A percentile compares a stretch with the other conserved stretches of the same genome.
These are phyloP conservation scores for Cercospora sp. DNA, from an alignment of 2,329 filamentous ascomycete species.

Conservation along the genomic window DNA sequence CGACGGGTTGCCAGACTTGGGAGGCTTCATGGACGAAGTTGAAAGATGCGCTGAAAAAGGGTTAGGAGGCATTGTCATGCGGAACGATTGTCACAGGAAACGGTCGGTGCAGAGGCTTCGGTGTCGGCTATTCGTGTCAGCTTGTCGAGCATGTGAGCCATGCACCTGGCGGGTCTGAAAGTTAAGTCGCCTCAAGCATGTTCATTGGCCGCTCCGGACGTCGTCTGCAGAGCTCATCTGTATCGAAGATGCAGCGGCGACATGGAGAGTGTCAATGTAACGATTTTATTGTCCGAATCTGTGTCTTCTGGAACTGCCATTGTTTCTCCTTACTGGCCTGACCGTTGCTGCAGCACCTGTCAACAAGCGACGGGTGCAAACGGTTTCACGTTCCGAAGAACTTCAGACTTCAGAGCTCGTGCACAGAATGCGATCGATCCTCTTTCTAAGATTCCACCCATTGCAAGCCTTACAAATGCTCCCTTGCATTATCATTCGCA, in stretches of 20 bases:
- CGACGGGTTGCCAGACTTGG: neutral
- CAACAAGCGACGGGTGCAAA: neutral
- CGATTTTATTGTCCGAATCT: neutral
- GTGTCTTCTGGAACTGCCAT: neutral
- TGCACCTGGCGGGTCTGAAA: neutral
- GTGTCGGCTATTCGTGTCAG: neutral
- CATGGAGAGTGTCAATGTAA: neutral
- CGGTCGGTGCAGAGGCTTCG: neutral
- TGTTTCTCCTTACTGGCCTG: neutral
- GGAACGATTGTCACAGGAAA: neutral
- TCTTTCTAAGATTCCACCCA: neutral
- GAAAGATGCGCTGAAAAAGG: neutral
- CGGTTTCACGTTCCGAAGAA: neutral
- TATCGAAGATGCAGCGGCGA: neutral
- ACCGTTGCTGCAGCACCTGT: neutral
- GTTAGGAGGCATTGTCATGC: neutral
- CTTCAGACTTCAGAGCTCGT: neutral
- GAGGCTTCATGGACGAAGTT: slow-evolving; percentile 18
- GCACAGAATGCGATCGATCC: neutral
- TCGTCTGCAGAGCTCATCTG: neutral
- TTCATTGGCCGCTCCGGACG: neutral
- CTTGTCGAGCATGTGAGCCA: neutral
- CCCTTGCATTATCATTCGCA: neutral
- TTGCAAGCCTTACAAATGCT: neutral
- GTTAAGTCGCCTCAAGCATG: neutral